Percentiles rank a stretch among this genome's conserved stretches.
phyloP scores from a whole-genome alignment of 129 eudicot species.

The Saposhnikovia divaricata region DNA sequence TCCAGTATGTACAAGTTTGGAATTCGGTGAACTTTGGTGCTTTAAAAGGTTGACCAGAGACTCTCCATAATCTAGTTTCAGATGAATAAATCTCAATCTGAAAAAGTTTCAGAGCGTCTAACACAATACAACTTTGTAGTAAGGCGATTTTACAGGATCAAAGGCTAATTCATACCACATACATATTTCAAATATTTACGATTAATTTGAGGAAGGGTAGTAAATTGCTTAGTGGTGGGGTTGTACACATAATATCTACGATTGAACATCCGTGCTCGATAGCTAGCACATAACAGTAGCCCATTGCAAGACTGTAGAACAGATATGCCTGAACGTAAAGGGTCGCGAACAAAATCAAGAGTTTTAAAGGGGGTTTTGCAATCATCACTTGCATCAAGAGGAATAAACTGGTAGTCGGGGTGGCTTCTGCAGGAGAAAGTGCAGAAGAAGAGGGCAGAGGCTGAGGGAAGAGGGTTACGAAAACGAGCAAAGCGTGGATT shows the following conservation, averaged over 20 bases:
- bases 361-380: neutral
- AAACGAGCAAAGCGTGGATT: no score
- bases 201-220: neutral
- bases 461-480: no score
- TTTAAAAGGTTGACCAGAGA: no score
- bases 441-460: no score
- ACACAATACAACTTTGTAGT: neutral
- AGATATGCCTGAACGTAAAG: neutral
- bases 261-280: neutral
- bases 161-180: neutral
- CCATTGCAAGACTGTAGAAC: neutral
- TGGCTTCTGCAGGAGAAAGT: no score
- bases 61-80: no score
- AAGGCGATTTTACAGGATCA: neutral
- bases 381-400: neutral
- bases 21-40: neutral
- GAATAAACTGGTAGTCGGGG: neutral
- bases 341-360: neutral
- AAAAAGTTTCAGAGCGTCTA: neutral
- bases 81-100: no score
- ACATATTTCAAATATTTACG: no score
- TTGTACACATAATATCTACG: neutral
- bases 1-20: constrained; percentile 23
- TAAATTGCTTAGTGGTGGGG: neutral
- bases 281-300: neutral